phyloP scores from a whole-genome alignment of 2,329 filamentous ascomycete genomes.

The Diaporthe helianthi region DNA sequence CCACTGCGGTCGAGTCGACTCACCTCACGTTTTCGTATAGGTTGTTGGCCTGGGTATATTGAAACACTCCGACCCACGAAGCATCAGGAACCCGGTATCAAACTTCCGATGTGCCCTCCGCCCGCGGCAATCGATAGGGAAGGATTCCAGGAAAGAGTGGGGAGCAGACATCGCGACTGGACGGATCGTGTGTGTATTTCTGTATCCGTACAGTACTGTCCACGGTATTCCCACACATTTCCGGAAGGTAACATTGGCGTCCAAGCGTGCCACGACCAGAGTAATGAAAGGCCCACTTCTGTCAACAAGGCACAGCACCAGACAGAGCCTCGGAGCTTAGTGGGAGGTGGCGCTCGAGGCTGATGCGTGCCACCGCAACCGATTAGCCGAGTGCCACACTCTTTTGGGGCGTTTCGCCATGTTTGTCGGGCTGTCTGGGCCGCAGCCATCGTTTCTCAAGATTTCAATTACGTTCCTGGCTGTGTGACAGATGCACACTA shows the following conservation, averaged over 20 bases:
- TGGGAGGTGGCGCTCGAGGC: neutral
- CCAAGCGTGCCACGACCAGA: neutral
- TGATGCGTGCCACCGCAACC: neutral
- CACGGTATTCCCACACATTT: conserved; percentile 10
- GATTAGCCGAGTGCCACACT: conserved; percentile 9
- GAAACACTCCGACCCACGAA: conserved; percentile 10
- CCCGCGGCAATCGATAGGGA: neutral
- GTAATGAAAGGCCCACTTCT: neutral
- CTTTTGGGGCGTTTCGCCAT: conserved; percentile 20
- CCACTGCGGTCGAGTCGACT: neutral
- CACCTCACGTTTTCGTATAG: conserved; percentile 5
- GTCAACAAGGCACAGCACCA: neutral
- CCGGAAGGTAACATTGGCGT: neutral
- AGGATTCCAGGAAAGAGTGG: neutral
- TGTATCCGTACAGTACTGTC: no score
- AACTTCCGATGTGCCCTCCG: neutral
- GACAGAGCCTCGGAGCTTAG: neutral
- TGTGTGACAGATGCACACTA: conserved; percentile 24
- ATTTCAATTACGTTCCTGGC: conserved; percentile 21
- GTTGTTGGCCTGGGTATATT: conserved; percentile 7
- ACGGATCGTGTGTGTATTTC: conserved; percentile 1
- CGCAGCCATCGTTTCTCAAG: conserved; percentile 10
- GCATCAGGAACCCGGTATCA: conserved; percentile 11
- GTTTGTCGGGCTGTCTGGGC: conserved; percentile 6
- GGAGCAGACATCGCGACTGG: conserved; percentile 15